Percentiles rank a stretch among this genome's conserved stretches.
Evolutionary conservation across 1,139 yeast species (phyloP).

Genomic region (Yamadazyma triangularis): DNA sequence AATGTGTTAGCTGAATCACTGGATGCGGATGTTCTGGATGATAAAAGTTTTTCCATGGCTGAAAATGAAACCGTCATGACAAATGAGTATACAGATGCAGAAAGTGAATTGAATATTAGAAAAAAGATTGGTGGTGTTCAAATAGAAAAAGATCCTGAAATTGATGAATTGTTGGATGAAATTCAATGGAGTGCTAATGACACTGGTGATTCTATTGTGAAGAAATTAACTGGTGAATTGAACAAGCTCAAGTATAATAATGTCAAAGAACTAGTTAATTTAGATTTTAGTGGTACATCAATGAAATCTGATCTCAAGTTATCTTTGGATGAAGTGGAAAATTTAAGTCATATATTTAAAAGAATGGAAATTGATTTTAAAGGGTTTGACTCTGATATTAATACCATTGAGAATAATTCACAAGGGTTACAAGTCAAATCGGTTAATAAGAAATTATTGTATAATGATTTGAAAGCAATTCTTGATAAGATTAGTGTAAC

Average conservation of each 20-base stretch:
- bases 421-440: constrained; percentile 83
- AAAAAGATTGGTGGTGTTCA: constrained; percentile 13
- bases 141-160: constrained; percentile 40
- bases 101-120: constrained; percentile 18
- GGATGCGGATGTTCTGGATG: constrained; percentile 13
- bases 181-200: constrained; percentile 70
- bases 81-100: constrained; percentile 9
- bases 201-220: constrained; percentile 52
- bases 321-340: constrained; percentile 61
- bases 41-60: constrained; percentile 11
- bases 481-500: constrained; percentile 67
- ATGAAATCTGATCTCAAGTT: constrained; percentile 31
- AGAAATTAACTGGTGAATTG: constrained; percentile 50
- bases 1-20: constrained; percentile 8
- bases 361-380: constrained; percentile 41
- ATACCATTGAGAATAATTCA: constrained; percentile 68
- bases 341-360: constrained; percentile 48
- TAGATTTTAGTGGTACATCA: constrained; percentile 35
- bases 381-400: constrained; percentile 57
- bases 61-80: constrained; percentile 9
- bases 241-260: constrained; percentile 34
- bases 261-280: constrained; percentile 34
- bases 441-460: constrained; percentile 70
- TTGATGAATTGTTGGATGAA: constrained; percentile 71
- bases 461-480: constrained; percentile 64